A percentile compares a stretch with the other conserved stretches of the same genome.
These are phyloP conservation scores for Paecilomyces dactylethromorphus DNA, from an alignment of 2,329 filamentous ascomycete genomes.

Conservation along the genomic window DNA sequence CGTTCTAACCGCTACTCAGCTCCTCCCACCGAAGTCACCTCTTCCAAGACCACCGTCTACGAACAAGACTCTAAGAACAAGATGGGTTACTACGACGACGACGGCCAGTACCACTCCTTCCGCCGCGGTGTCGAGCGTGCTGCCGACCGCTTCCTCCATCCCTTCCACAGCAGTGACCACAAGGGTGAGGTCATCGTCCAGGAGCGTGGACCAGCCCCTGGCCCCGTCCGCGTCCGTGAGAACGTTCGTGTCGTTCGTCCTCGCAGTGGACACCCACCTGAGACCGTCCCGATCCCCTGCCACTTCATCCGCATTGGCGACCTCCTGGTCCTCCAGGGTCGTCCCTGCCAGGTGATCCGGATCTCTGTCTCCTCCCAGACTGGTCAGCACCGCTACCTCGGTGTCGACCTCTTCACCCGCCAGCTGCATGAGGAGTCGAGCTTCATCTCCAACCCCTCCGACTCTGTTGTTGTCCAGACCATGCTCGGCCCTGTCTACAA, in stretches of 20 bases:
- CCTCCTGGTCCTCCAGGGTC: constrained; percentile 96
- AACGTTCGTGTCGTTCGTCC: constrained; percentile 46
- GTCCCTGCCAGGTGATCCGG: constrained; percentile 99
- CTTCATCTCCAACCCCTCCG: constrained; percentile 94
- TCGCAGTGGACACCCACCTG: constrained; percentile 48
- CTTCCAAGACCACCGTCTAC: constrained; percentile 45
- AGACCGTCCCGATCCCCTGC: constrained; percentile 97
- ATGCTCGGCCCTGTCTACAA: constrained; percentile 99
- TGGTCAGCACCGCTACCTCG: constrained; percentile 98
- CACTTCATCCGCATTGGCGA: constrained; percentile 99
- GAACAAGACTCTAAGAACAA: constrained; percentile 50
- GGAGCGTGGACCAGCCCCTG: constrained; percentile 38
- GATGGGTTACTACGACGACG: constrained; percentile 77
- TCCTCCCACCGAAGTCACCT: constrained; percentile 44
- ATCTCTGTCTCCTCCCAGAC: constrained; percentile 98
- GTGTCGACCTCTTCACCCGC: constrained; percentile 99
- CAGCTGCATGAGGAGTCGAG: constrained; percentile 98
- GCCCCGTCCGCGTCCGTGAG: constrained; percentile 41
- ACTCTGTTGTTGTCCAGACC: constrained; percentile 96
- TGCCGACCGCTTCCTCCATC: constrained; percentile 59
- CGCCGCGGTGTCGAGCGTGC: constrained; percentile 63
- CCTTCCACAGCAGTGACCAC: constrained; percentile 51
- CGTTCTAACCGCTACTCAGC: constrained; percentile 14
- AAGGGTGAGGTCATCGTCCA: constrained; percentile 36
- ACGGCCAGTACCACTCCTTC: constrained; percentile 69